phyloP scores from a whole-genome alignment of 768 basidiomycete genomes.

The Lactifluus rugatus region DNA sequence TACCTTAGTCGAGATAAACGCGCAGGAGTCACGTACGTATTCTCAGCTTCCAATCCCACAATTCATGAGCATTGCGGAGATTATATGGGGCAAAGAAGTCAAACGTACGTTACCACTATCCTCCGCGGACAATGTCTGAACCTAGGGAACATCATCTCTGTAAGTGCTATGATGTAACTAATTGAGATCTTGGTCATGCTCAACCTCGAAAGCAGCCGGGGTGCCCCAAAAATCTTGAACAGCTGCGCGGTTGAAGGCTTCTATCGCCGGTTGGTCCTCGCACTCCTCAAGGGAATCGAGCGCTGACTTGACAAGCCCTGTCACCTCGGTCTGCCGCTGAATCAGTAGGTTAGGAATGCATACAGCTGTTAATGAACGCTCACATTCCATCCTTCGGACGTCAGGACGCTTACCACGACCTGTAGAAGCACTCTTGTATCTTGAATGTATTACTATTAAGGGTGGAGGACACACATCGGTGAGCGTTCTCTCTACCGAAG shows the following conservation, averaged over 20 bases:
- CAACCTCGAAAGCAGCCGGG: conserved; percentile 1
- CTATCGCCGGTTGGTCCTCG: background rate
- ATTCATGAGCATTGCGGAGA: background rate
- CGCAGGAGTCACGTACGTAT: conserved; percentile 1
- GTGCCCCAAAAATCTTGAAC: background rate
- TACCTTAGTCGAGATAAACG: background rate
- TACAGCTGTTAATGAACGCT: background rate
- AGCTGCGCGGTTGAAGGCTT: background rate
- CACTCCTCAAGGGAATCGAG: background rate
- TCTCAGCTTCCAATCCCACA: background rate
- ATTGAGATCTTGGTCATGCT: background rate
- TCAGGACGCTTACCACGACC: background rate
- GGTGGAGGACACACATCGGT: background rate
- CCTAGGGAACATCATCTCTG: background rate
- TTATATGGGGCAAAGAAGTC: background rate
- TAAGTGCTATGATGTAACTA: background rate
- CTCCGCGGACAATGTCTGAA: conserved; percentile 7
- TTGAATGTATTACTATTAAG: background rate
- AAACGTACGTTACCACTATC: conserved; percentile 7
- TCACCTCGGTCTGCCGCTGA: background rate
- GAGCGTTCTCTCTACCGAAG: background rate
- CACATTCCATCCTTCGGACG: conserved; percentile 6
- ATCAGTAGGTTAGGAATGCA: background rate
- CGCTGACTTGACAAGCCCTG: conserved; percentile 1
- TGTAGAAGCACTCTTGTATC: background rate